Evolutionary conservation across 2,329 filamentous ascomycete genomes (phyloP), one percentile per base, ranked within the genome.

Genomic region (Trichophaea hybrida): DNA sequence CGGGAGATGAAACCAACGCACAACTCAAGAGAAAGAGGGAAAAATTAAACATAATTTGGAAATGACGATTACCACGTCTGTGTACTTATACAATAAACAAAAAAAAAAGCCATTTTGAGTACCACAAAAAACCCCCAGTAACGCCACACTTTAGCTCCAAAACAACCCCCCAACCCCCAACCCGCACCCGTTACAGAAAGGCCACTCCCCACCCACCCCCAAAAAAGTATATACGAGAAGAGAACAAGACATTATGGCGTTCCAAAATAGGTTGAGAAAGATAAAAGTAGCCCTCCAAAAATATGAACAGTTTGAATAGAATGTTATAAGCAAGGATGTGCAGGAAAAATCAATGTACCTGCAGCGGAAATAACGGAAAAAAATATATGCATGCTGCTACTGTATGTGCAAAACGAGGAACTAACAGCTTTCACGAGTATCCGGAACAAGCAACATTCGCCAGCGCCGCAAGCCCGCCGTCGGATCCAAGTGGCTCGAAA

Each of bases 381-480:
- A 43, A 10, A 43, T 15, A 10, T 10, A 10, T 43, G 38, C 38
- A 43, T 10, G 10, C 38, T 10, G 13, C 44, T 8, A 49, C 44
- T 24, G 7, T 15, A 17, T 15, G 13, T 17, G 44, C 44, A 12
- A 49, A 2, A 43, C 10, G 10, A 15, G 10, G 38, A 15, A 43
- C 10, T 43, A 17, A 49, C 44, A 17, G 44, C 15, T 32, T 53
- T 53, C 12, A 53, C 12, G 59, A 49, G 53, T 67, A 68, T 49
- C 59, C 61, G 44, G 67, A 66, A 61, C 66, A 68, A 57, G 67
- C 67, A 60, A 65, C 67, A 48, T 59, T 65, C 17, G 67, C 67
- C 58, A 68, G 58, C 24, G 67, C 67, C 38, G 67, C 65, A 57
- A 68, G 50, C 10, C 67, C 66, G 53, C 61, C 61, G 40, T 68